A percentile compares a stretch with the other conserved stretches of the same genome.
phyloP scores from a whole-genome alignment of 176 grass and related monocot species.

The Phragmites australis region DNA sequence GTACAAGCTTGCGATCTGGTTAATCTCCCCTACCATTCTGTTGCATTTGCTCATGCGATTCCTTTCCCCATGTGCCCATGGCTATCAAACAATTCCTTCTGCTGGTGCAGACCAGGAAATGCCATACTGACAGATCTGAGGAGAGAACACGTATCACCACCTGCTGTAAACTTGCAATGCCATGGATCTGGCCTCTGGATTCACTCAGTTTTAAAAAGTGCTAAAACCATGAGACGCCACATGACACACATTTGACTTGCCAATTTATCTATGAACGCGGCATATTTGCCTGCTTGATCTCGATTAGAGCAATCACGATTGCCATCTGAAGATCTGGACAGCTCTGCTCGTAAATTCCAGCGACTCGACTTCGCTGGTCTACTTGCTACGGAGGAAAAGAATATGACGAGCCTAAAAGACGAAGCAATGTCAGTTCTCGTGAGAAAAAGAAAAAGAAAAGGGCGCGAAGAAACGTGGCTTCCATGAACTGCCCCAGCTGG shows the following conservation, averaged over 20 bases:
- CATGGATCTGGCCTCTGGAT: not conserved
- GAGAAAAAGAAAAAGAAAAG: not conserved
- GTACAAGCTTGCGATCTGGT: conserved; percentile 14
- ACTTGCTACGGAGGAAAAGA: conserved; percentile 5
- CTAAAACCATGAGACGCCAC: not conserved
- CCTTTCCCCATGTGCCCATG: conserved; percentile 37
- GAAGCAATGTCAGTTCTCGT: conserved; percentile 40
- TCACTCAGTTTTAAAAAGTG: not conserved
- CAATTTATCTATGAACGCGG: not conserved
- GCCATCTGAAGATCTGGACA: not conserved
- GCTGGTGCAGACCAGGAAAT: conserved; percentile 32
- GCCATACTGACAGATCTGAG: conserved; percentile 37
- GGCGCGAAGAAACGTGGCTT: conserved; percentile 43
- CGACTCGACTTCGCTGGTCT: conserved; percentile 15
- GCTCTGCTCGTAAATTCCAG: not conserved
- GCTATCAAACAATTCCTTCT: conserved; percentile 42
- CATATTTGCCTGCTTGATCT: not conserved
- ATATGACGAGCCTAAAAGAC: conserved; percentile 32
- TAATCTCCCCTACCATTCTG: conserved; percentile 37
- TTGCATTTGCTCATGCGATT: conserved; percentile 41
- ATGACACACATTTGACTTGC: conserved; percentile 24
- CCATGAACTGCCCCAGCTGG: conserved; percentile 39
- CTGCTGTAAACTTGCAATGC: not conserved
- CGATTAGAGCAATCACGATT: not conserved
- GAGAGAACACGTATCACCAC: not conserved